Percentiles rank a stretch among this genome's conserved stretches.
These are phyloP conservation scores for Nitzschia palea DNA, from an alignment of 108 stramenopile species.

Conservation along the genomic window DNA sequence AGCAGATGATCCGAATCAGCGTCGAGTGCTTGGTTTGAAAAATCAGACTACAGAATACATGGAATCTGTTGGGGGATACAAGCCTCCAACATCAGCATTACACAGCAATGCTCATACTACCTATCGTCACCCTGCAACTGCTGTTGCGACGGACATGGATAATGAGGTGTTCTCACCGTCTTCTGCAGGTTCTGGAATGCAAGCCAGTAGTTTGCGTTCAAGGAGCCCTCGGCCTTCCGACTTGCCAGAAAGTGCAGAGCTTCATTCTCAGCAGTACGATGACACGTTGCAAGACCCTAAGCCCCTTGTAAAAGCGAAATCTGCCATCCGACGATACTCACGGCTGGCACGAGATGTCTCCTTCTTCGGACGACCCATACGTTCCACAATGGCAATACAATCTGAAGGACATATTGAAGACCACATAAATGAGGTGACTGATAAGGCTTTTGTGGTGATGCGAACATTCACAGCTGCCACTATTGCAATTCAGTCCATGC, in stretches of 20 bases:
- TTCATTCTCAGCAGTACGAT: neutral
- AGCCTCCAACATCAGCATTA: constrained; percentile 1
- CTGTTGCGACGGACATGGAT: constrained; percentile 15
- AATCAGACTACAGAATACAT: neutral
- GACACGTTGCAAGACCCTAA: neutral
- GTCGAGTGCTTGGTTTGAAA: constrained; percentile 34
- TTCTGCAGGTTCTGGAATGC: neutral
- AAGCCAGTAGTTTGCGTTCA: neutral
- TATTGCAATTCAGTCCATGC: constrained; percentile 92
- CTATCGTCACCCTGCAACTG: neutral
- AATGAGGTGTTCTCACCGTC: constrained; percentile 1
- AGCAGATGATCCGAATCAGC: constrained; percentile 42
- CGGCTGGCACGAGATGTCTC: constrained; percentile 57
- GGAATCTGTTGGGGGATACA: constrained; percentile 6
- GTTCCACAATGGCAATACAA: constrained; percentile 30
- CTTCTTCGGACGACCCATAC: constrained; percentile 72
- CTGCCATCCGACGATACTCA: constrained; percentile 69
- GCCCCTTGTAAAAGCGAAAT: constrained; percentile 60
- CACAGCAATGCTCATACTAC: neutral
- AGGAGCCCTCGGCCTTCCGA: constrained; percentile 7
- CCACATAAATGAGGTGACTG: constrained; percentile 87
- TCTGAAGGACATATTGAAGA: constrained; percentile 73
- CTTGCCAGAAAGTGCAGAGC: neutral
- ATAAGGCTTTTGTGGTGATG: constrained; percentile 93
- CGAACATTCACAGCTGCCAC: constrained; percentile 89